These are phyloP conservation scores for Nicotiana otophora DNA, from an alignment of 257 asterid species.

Conservation along the genomic window DNA sequence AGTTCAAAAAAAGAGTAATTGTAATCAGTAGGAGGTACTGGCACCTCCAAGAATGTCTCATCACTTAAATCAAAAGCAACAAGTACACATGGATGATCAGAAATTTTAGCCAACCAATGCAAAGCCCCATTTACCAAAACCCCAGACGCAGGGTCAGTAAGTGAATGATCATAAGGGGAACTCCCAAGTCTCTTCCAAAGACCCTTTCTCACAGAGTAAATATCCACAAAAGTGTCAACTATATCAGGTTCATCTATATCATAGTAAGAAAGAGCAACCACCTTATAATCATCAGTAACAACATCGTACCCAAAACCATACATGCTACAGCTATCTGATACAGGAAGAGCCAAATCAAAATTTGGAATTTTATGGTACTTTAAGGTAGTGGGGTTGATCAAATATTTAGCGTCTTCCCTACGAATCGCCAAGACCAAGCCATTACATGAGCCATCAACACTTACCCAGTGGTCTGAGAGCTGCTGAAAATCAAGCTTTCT, in stretches of 20 bases:
- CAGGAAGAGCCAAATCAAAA: conserved; percentile 19
- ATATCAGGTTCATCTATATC: conserved; percentile 29
- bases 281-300: conserved; percentile 34
- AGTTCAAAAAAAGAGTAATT: neutral
- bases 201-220: conserved; percentile 27
- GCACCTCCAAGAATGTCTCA: conserved; percentile 31
- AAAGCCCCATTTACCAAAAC: conserved; percentile 28
- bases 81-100: conserved; percentile 19
- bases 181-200: conserved; percentile 29
- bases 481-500: neutral
- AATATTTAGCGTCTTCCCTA: no score
- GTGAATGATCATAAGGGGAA: conserved; percentile 33
- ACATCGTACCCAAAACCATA: conserved; percentile 38
- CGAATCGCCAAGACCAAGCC: neutral
- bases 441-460: neutral
- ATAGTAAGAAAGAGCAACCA: conserved; percentile 33
- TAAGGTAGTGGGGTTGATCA: conserved; percentile 29
- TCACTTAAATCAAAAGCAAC: conserved; percentile 29
- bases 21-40: conserved; percentile 18
- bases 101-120: conserved; percentile 37
- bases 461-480: neutral
- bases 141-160: conserved; percentile 17
- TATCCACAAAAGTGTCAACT: conserved; percentile 32
- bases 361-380: conserved; percentile 13
- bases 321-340: conserved; percentile 16